These are phyloP conservation scores for Plectosphaerella cucumerina DNA, from an alignment of 2,329 filamentous ascomycete species.

Conservation along the genomic window DNA sequence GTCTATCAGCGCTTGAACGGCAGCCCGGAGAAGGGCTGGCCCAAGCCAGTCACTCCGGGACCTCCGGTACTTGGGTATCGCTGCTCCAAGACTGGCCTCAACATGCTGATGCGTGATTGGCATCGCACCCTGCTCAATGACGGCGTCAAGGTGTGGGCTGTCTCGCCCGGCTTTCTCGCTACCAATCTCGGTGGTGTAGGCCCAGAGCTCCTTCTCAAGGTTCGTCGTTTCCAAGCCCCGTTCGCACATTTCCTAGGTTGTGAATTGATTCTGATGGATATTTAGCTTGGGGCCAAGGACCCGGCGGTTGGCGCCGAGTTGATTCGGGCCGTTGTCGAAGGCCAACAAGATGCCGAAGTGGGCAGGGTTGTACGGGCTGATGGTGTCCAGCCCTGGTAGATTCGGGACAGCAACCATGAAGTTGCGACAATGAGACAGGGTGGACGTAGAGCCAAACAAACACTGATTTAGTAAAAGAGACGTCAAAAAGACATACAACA, in stretches of 20 bases:
- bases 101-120: constrained; percentile 47
- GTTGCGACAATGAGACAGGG: no score
- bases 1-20: constrained; percentile 13
- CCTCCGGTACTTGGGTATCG: constrained; percentile 26
- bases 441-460: no score
- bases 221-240: background rate
- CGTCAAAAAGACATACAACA: no score
- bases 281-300: constrained; percentile 22
- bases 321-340: constrained; percentile 34
- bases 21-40: constrained; percentile 31
- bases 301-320: constrained; percentile 30
- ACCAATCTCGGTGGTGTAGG: constrained; percentile 34
- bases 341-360: constrained; percentile 32
- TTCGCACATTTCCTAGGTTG: background rate
- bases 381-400: constrained; percentile 9
- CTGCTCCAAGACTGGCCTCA: constrained; percentile 37
- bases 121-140: constrained; percentile 34
- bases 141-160: constrained; percentile 43
- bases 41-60: constrained; percentile 27
- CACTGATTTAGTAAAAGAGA: no score
- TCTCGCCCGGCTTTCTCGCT: constrained; percentile 45
- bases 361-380: constrained; percentile 26
- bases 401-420: background rate
- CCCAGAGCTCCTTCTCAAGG: background rate
- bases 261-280: background rate